Evolutionary conservation across 192 early-diverging fungal genomes (phyloP).

Genomic region (Podochytrium sp.): DNA sequence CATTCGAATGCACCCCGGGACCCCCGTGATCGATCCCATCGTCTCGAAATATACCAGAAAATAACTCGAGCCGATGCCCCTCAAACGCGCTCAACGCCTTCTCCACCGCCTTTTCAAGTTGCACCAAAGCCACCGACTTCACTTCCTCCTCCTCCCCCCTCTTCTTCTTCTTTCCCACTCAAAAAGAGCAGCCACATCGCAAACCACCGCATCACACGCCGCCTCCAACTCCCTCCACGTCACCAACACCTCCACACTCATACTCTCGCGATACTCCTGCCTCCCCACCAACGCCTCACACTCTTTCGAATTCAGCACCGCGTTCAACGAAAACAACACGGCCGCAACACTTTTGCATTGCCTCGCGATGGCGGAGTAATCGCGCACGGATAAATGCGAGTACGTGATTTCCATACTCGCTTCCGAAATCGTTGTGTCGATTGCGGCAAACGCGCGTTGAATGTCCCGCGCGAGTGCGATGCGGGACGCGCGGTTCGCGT

Average conservation of each 20-base stretch:
- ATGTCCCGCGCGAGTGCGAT: not conserved
- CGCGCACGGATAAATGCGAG: slow-evolving; percentile 11
- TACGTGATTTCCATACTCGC: slow-evolving; percentile 24
- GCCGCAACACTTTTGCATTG: not conserved
- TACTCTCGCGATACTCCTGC: not conserved
- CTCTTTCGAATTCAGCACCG: not conserved
- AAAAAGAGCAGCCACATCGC: no score
- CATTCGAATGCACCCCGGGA: not conserved
- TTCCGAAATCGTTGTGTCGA: slow-evolving; percentile 6
- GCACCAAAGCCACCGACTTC: not conserved
- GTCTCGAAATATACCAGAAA: not conserved
- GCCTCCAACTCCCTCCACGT: not conserved
- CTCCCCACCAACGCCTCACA: not conserved
- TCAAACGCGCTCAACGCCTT: not conserved
- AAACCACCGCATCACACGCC: not conserved
- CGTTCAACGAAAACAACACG: slow-evolving; percentile 19
- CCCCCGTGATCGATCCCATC: not conserved
- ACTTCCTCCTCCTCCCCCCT: not conserved
- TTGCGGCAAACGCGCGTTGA: slow-evolving; percentile 2
- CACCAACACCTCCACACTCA: not conserved
- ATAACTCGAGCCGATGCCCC: not conserved
- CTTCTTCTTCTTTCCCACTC: no score
- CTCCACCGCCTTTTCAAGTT: not conserved
- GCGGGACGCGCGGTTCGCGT: not conserved
- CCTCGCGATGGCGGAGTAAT: not conserved